Percentiles rank a stretch among this genome's conserved stretches.
phyloP scores from a whole-genome alignment of 805 yeast species.

The Saccharomycopsis schoenii region DNA sequence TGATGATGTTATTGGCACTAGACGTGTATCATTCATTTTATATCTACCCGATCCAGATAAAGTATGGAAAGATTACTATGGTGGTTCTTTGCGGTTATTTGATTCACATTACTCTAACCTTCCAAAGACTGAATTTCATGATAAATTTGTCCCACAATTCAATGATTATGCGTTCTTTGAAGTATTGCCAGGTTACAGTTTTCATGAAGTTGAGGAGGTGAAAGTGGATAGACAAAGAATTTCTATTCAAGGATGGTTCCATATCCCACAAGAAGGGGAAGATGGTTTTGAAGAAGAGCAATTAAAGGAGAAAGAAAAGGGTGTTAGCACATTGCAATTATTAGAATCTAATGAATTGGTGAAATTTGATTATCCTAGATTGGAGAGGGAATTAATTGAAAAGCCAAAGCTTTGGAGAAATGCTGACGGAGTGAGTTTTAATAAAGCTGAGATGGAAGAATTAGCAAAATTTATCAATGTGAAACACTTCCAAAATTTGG shows the following conservation, averaged over 20 bases:
- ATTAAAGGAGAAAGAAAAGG: slow-evolving; percentile 48
- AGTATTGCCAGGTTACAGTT: slow-evolving; percentile 92
- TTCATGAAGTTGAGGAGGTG: slow-evolving; percentile 98
- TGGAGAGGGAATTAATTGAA: slow-evolving; percentile 35
- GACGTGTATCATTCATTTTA: slow-evolving; percentile 86
- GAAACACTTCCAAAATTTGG: not conserved
- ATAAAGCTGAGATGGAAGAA: slow-evolving; percentile 36
- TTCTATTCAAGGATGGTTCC: slow-evolving; percentile 98
- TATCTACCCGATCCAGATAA: slow-evolving; percentile 90
- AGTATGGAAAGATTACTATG: slow-evolving; percentile 83
- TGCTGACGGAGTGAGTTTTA: slow-evolving; percentile 18
- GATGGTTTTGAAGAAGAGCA: slow-evolving; percentile 65
- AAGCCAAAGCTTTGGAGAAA: slow-evolving; percentile 28
- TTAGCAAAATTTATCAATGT: slow-evolving; percentile 43
- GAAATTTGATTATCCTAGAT: slow-evolving; percentile 77
- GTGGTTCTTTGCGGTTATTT: slow-evolving; percentile 83
- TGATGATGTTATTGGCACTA: slow-evolving; percentile 94
- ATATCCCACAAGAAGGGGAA: slow-evolving; percentile 91
- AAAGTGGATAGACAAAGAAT: slow-evolving; percentile 81
- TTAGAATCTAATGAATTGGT: slow-evolving; percentile 66
- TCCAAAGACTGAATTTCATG: slow-evolving; percentile 67
- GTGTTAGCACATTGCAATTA: slow-evolving; percentile 67
- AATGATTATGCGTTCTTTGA: slow-evolving; percentile 94
- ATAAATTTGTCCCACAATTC: slow-evolving; percentile 79
- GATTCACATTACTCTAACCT: slow-evolving; percentile 84